A percentile compares a stretch with the other conserved stretches of the same genome.
Evolutionary conservation across 2,329 filamentous ascomycete genomes (phyloP).

Genomic region (Stachybotrys chartarum): DNA sequence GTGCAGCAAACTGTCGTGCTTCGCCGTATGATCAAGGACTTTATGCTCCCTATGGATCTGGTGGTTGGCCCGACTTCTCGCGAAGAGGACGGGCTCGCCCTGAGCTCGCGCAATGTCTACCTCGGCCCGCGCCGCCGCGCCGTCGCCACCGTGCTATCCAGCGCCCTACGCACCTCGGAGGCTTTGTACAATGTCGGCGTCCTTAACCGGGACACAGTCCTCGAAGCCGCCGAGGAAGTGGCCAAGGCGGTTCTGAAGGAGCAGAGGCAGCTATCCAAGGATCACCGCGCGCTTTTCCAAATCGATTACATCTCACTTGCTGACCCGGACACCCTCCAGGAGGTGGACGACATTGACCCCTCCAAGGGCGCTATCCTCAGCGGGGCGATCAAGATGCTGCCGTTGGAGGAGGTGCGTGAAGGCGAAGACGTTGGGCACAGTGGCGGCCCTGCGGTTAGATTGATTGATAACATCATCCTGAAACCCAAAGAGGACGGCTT

Average conservation of each 20-base stretch:
- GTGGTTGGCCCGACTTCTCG: slow-evolving; percentile 68
- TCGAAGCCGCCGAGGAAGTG: slow-evolving; percentile 62
- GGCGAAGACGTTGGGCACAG: slow-evolving; percentile 71
- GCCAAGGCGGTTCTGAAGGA: slow-evolving; percentile 45
- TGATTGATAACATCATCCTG: slow-evolving; percentile 91
- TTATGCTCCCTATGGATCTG: slow-evolving; percentile 70
- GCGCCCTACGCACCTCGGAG: slow-evolving; percentile 65
- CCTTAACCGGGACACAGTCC: slow-evolving; percentile 55
- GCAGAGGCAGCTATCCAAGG: slow-evolving; percentile 54
- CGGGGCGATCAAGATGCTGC: slow-evolving; percentile 83
- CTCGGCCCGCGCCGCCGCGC: slow-evolving; percentile 67
- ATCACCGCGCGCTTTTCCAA: slow-evolving; percentile 64
- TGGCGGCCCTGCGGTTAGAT: slow-evolving; percentile 66
- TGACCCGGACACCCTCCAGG: slow-evolving; percentile 75
- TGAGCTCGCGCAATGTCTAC: slow-evolving; percentile 93
- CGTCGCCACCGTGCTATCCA: slow-evolving; percentile 65
- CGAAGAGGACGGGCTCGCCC: slow-evolving; percentile 74
- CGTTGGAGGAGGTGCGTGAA: slow-evolving; percentile 60
- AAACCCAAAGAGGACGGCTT: slow-evolving; percentile 23
- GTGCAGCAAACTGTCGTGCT: slow-evolving; percentile 93
- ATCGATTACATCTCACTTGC: slow-evolving; percentile 90
- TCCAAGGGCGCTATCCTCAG: slow-evolving; percentile 74
- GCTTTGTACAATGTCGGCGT: slow-evolving; percentile 48
- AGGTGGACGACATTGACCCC: slow-evolving; percentile 61
- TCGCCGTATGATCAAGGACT: slow-evolving; percentile 78